Evolutionary conservation across 352 stramenopile species (phyloP).

Genomic region (Globisporangium nunn): DNA sequence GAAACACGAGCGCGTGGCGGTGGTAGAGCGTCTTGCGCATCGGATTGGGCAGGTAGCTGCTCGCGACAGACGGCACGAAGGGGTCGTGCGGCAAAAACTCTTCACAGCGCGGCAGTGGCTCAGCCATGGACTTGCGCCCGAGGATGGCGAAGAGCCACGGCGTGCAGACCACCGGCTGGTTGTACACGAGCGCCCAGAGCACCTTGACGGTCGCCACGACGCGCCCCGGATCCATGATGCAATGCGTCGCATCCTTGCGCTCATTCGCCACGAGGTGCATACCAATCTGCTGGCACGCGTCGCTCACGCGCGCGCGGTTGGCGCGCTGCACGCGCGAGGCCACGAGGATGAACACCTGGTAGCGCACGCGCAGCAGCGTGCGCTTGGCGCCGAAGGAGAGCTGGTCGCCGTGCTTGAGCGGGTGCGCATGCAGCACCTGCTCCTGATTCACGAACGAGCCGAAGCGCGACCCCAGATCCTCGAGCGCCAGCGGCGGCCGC

Average conservation of each 20-base stretch:
- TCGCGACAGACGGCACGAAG: conserved; percentile 37
- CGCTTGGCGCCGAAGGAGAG: conserved; percentile 82
- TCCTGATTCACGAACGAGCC: conserved; percentile 84
- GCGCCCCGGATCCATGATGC: conserved; percentile 76
- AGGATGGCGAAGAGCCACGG: conserved; percentile 77
- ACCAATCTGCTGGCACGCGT: conserved; percentile 70
- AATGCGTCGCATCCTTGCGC: conserved; percentile 70
- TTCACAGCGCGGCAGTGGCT: conserved; percentile 69
- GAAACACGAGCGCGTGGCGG: conserved; percentile 66
- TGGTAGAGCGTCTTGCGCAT: conserved; percentile 73
- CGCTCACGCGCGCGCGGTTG: conserved; percentile 54
- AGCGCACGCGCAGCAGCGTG: conserved; percentile 73
- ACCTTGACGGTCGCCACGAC: conserved; percentile 83
- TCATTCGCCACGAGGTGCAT: conserved; percentile 67
- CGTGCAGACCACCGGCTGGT: conserved; percentile 75
- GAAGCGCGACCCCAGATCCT: conserved; percentile 81
- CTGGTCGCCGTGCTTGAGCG: conserved; percentile 57
- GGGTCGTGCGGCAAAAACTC: conserved; percentile 60
- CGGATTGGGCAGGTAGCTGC: conserved; percentile 69
- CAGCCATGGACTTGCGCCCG: conserved; percentile 61
- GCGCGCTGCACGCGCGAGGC: conserved; percentile 59
- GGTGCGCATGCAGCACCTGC: conserved; percentile 38
- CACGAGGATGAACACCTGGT: conserved; percentile 76
- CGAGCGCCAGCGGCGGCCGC: conserved; percentile 59
- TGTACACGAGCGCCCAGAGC: conserved; percentile 81